These are phyloP conservation scores for Spathaspora arborariae DNA, from an alignment of 805 yeast species.

Conservation along the genomic window DNA sequence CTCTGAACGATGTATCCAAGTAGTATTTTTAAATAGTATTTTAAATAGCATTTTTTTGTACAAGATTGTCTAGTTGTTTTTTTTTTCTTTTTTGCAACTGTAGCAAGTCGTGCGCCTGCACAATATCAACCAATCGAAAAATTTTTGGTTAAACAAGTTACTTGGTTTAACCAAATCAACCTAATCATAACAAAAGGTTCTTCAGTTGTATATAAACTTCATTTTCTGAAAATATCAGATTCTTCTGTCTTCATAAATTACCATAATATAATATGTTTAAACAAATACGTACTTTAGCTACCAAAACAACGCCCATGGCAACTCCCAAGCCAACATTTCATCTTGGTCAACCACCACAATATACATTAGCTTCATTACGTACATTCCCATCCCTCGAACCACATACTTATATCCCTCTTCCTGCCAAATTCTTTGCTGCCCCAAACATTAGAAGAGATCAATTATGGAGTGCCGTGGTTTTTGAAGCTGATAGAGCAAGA, in stretches of 20 bases:
- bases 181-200: neutral
- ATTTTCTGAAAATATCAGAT: neutral
- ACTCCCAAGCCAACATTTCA: conserved; percentile 15
- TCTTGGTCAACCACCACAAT: conserved; percentile 53
- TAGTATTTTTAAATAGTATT: neutral
- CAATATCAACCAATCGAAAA: neutral
- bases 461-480: conserved; percentile 90
- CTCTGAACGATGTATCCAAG: neutral
- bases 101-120: neutral
- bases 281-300: conserved; percentile 29
- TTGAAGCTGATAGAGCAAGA: conserved; percentile 83
- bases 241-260: neutral
- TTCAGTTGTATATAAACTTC: neutral
- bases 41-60: neutral
- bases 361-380: conserved; percentile 73
- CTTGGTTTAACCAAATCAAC: neutral
- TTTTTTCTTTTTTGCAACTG: neutral
- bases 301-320: conserved; percentile 9
- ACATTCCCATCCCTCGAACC: conserved; percentile 93
- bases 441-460: conserved; percentile 80
- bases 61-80: neutral
- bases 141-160: neutral
- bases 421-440: conserved; percentile 50
- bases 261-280: conserved; percentile 16
- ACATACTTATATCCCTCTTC: conserved; percentile 67